Conservation (phyloP, 2,329 filamentous ascomycete species). For the Cadophora luteo-olivacea region DNA sequence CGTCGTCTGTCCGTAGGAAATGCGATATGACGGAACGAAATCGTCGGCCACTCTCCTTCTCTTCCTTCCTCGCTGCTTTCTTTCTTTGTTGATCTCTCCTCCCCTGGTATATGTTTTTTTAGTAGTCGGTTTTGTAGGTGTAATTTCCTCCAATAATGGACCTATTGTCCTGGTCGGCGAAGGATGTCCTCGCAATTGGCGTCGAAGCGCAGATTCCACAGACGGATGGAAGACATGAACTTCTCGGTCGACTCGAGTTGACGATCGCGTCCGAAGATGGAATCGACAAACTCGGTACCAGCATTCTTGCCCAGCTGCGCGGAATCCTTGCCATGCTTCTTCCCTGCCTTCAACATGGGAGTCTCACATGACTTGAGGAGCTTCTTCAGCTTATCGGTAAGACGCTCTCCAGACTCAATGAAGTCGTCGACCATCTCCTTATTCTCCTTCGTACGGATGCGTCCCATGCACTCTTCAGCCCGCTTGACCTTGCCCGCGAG, state of each 20-base stretch:
- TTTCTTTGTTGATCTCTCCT: not conserved
- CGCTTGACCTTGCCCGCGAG: slow-evolving; percentile 93
- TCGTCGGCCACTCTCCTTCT: not conserved
- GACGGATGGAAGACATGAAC: slow-evolving; percentile 72
- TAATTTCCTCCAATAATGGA: slow-evolving; percentile 3
- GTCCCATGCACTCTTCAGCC: slow-evolving; percentile 77
- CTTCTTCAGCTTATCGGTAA: slow-evolving; percentile 84
- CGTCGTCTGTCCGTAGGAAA: slow-evolving; percentile 14
- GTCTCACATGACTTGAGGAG: slow-evolving; percentile 91
- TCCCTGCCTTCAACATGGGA: slow-evolving; percentile 92
- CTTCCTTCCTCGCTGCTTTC: not conserved
- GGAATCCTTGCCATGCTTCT: slow-evolving; percentile 70
- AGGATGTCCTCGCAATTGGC: slow-evolving; percentile 95
- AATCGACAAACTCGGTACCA: slow-evolving; percentile 94
- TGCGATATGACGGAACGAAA: slow-evolving; percentile 15
- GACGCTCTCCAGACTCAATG: slow-evolving; percentile 83
- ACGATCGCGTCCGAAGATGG: slow-evolving; percentile 90
- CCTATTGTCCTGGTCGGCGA: slow-evolving; percentile 53
- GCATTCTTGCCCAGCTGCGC: slow-evolving; percentile 87
- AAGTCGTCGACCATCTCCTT: slow-evolving; percentile 88
- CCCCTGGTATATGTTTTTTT: slow-evolving; percentile 1
- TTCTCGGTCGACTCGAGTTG: slow-evolving; percentile 90
- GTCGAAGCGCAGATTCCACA: slow-evolving; percentile 92
- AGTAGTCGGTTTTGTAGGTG: not conserved
- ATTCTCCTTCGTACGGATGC: slow-evolving; percentile 75